phyloP scores from a whole-genome alignment of 164 flowering plant species.

The Kalanchoe fedtschenkoi region DNA sequence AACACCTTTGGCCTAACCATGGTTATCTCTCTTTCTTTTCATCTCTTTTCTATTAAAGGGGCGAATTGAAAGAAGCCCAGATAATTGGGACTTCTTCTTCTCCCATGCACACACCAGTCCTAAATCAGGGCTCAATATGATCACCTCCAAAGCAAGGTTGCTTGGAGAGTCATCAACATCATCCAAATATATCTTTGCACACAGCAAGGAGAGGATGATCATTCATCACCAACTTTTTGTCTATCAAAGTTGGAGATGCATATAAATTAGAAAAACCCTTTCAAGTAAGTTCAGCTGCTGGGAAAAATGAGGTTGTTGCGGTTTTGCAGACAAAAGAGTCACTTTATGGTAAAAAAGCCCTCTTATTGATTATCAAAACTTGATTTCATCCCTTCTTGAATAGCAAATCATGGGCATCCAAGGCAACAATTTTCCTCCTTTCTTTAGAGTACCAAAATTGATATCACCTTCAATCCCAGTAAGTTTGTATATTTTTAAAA shows the following conservation, averaged over 20 bases:
- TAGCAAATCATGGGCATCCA: not conserved
- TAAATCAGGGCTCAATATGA: slow-evolving; percentile 39
- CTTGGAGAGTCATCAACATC: slow-evolving; percentile 12
- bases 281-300: not conserved
- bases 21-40: slow-evolving; percentile 35
- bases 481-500: not conserved
- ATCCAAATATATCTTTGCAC: slow-evolving; percentile 1
- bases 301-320: not conserved
- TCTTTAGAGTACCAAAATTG: not conserved
- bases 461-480: not conserved
- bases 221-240: not conserved
- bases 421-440: not conserved
- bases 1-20: slow-evolving; percentile 76
- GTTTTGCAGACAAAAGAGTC: not conserved
- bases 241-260: not conserved
- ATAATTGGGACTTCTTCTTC: slow-evolving; percentile 19
- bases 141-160: slow-evolving; percentile 27
- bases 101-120: slow-evolving; percentile 21
- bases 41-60: slow-evolving; percentile 13
- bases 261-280: too few relatives aligned
- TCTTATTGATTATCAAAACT: not conserved
- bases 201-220: not conserved
- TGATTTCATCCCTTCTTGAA: not conserved
- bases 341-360: not conserved
- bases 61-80: slow-evolving; percentile 16